Evolutionary conservation across 2,329 filamentous ascomycete species (phyloP).

Genomic region (Helotiales sp.): DNA sequence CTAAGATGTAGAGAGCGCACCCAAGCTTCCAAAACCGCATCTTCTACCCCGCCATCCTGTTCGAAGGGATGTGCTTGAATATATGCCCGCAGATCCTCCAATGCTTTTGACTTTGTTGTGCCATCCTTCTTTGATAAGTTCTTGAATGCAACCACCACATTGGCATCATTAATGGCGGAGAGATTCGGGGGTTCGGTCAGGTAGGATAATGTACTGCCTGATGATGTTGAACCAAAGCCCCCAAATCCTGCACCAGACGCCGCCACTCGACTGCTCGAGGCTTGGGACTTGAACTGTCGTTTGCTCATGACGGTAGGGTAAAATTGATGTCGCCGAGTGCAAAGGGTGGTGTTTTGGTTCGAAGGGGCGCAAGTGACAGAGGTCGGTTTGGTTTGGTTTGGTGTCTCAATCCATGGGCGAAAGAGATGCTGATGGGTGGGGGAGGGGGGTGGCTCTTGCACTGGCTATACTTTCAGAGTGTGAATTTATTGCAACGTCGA

Average conservation of each 20-base stretch:
- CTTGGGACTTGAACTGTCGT: slow-evolving; percentile 41
- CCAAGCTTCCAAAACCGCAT: slow-evolving; percentile 87
- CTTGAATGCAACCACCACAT: slow-evolving; percentile 88
- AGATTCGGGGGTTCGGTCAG: slow-evolving; percentile 85
- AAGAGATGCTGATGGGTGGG: neutral
- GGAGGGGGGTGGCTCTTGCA: neutral
- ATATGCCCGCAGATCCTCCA: slow-evolving; percentile 80
- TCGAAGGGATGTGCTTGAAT: slow-evolving; percentile 60
- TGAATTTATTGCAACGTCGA: no score
- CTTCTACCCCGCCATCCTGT: slow-evolving; percentile 69
- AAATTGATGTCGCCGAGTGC: neutral
- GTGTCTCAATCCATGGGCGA: neutral
- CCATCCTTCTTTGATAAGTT: slow-evolving; percentile 91
- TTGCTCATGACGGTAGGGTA: slow-evolving; percentile 36
- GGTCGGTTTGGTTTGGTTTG: neutral
- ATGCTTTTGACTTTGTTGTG: slow-evolving; percentile 86
- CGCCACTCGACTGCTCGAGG: slow-evolving; percentile 43
- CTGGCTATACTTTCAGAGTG: no score
- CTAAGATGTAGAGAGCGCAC: slow-evolving; percentile 55
- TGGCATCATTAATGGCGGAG: slow-evolving; percentile 75
- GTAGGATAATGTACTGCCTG: slow-evolving; percentile 72
- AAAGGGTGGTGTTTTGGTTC: neutral
- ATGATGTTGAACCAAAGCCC: slow-evolving; percentile 42
- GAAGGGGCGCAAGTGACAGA: neutral
- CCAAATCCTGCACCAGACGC: slow-evolving; percentile 41